Evolutionary conservation across 768 basidiomycete genomes (phyloP).

Genomic region (Phaffia tasmanica): DNA sequence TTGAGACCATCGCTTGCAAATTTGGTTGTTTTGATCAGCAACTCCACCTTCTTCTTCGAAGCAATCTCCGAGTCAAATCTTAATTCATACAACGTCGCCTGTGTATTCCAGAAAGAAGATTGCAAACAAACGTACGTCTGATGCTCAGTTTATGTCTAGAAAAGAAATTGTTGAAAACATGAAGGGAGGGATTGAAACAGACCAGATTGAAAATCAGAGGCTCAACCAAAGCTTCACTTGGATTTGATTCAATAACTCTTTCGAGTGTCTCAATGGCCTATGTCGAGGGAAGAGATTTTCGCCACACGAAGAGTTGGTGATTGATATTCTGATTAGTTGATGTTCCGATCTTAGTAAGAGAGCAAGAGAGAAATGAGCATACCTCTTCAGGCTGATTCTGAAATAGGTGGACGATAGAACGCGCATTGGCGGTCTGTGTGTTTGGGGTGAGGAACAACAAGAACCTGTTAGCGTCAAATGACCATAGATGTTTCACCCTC

Average conservation of each 20-base stretch:
- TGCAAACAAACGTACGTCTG: neutral
- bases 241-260: neutral
- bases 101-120: neutral
- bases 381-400: slow-evolving; percentile 8
- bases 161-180: neutral
- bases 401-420: slow-evolving; percentile 15
- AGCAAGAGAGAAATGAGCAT: neutral
- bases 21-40: slow-evolving; percentile 8
- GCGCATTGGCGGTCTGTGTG: slow-evolving; percentile 10
- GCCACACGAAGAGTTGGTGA: too few species aligned
- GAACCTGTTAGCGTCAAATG: neutral
- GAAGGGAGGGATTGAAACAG: neutral
- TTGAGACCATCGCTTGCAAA: slow-evolving; percentile 21
- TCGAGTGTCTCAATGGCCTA: slow-evolving; percentile 16
- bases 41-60: slow-evolving; percentile 12
- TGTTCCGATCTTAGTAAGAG: neutral
- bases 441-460: neutral
- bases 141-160: neutral
- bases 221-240: slow-evolving; percentile 15
- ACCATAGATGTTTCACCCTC: neutral
- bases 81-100: slow-evolving; percentile 23
- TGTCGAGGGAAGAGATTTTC: neutral
- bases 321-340: too few species aligned
- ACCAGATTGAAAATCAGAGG: slow-evolving; percentile 22
- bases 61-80: slow-evolving; percentile 5